phyloP scores from a whole-genome alignment of 106 monocot species.

The Allium sativum region DNA sequence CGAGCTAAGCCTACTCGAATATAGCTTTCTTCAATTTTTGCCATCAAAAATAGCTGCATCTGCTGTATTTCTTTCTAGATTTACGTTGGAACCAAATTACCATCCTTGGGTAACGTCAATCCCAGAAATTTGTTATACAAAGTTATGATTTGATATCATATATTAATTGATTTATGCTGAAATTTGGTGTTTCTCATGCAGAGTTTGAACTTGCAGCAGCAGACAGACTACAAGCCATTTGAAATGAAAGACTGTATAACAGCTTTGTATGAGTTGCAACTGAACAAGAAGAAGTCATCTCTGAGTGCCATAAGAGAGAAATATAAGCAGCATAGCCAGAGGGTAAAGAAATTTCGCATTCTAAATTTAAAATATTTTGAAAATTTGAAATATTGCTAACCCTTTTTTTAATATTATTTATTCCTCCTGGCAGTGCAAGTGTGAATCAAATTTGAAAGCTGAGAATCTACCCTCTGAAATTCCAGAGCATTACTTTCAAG shows the following conservation, averaged over 20 bases:
- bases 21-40: conserved; percentile 39
- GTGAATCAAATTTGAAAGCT: conserved; percentile 16
- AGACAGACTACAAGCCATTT: conserved; percentile 30
- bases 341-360: too few species aligned
- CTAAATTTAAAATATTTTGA: too few species aligned
- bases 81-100: conserved; percentile 21
- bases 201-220: conserved; percentile 13
- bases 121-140: too few species aligned
- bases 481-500: conserved; percentile 15
- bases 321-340: conserved; percentile 47
- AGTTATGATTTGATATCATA: background rate
- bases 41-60: conserved; percentile 58
- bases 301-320: conserved; percentile 39
- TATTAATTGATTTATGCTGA: background rate
- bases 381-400: background rate
- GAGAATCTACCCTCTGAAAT: conserved; percentile 25
- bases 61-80: conserved; percentile 55
- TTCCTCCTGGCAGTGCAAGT: conserved; percentile 30
- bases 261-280: conserved; percentile 41
- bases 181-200: too few species aligned
- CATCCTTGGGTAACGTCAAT: conserved; percentile 69
- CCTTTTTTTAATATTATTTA: background rate
- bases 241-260: conserved; percentile 47
- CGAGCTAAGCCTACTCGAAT: conserved; percentile 55
- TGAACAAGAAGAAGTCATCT: conserved; percentile 8